phyloP scores from a whole-genome alignment of 1,139 yeast species.

The Yamadazyma mexicana region DNA sequence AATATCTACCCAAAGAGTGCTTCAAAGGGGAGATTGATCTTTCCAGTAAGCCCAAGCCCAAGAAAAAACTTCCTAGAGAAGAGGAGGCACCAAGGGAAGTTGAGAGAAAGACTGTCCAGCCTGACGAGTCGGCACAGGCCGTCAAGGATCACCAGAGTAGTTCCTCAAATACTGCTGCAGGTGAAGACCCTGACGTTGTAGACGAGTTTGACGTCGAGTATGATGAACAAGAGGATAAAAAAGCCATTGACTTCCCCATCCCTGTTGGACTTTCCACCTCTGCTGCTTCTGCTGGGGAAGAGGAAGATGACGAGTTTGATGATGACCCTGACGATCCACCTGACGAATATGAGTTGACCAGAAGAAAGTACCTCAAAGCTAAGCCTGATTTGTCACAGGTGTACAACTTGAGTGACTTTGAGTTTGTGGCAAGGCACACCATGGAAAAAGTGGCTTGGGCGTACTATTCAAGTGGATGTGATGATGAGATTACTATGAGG shows the following conservation, averaged over 20 bases:
- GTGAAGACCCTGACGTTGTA: conserved; percentile 19
- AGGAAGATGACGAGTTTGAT: conserved; percentile 22
- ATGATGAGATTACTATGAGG: conserved; percentile 85
- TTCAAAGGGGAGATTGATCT: conserved; percentile 35
- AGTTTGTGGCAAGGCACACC: conserved; percentile 71
- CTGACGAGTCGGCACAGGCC: neutral
- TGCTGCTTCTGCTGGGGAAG: conserved; percentile 5
- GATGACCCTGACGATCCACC: conserved; percentile 37
- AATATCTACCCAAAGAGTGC: conserved; percentile 33
- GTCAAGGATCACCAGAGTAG: neutral
- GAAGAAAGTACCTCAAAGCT: conserved; percentile 24
- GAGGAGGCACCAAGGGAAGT: neutral
- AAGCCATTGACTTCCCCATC: conserved; percentile 22
- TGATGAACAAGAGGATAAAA: conserved; percentile 42
- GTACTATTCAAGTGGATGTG: conserved; percentile 88
- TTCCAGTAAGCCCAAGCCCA: conserved; percentile 7
- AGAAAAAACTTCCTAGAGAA: conserved; percentile 6
- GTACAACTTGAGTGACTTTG: conserved; percentile 77
- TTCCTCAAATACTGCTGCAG: neutral
- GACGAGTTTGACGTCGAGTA: conserved; percentile 50
- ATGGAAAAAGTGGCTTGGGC: conserved; percentile 85
- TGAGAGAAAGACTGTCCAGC: neutral
- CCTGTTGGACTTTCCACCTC: conserved; percentile 9
- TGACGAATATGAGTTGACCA: conserved; percentile 30
- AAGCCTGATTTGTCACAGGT: conserved; percentile 69